Percentiles rank a stretch among this genome's conserved stretches.
Conservation (phyloP, 2,329 filamentous ascomycete species). For the Colletotrichum spinosum region DNA sequence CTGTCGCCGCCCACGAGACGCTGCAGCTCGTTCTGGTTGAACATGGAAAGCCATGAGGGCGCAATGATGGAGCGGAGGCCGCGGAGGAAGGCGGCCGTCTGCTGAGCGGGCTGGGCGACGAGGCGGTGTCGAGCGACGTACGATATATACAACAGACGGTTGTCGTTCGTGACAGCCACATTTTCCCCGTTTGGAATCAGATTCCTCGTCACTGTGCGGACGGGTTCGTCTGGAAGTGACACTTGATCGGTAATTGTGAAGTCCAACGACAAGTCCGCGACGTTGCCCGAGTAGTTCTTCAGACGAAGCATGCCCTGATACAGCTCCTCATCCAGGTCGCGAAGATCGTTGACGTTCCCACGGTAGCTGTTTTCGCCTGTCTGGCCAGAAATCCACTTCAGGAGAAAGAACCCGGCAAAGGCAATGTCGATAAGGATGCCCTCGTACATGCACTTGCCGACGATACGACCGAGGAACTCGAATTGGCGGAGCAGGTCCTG, state of each 20-base stretch:
- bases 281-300: constrained; percentile 87
- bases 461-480: constrained; percentile 91
- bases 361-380: constrained; percentile 81
- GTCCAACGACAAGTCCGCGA: constrained; percentile 83
- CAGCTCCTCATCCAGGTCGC: constrained; percentile 89
- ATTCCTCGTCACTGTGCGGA: constrained; percentile 77
- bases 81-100: constrained; percentile 88
- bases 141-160: constrained; percentile 93
- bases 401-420: constrained; percentile 94
- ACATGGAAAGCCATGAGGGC: constrained; percentile 96
- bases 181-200: constrained; percentile 82
- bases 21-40: constrained; percentile 95
- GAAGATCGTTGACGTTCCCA: constrained; percentile 93
- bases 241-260: constrained; percentile 87
- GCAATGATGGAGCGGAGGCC: constrained; percentile 91
- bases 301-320: constrained; percentile 87
- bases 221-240: constrained; percentile 57
- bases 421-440: constrained; percentile 93
- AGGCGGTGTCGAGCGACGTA: constrained; percentile 90
- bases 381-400: constrained; percentile 85
- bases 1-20: constrained; percentile 91
- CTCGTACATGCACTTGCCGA: constrained; percentile 98
- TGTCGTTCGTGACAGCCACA: constrained; percentile 87
- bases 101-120: constrained; percentile 80
- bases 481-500: constrained; percentile 77